These are phyloP conservation scores for Rehmannia glutinosa DNA, from an alignment of 257 asterid species.

Conservation along the genomic window DNA sequence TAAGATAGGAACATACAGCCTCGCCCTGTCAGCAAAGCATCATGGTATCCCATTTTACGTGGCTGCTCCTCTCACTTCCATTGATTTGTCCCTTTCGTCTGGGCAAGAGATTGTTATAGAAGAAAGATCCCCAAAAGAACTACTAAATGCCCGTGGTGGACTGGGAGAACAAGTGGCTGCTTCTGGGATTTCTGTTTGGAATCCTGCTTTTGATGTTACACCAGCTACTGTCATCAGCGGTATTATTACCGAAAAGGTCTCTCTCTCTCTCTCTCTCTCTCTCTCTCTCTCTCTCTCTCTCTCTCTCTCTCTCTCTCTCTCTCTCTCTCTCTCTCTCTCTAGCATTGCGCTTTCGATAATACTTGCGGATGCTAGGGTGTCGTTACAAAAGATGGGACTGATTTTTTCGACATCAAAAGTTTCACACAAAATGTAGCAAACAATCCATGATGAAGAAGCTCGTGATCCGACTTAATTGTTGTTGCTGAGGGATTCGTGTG, in stretches of 20 bases:
- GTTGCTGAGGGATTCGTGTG: not conserved
- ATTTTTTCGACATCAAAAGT: conserved; percentile 56
- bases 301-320: conserved; percentile 27
- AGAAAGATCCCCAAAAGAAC: conserved; percentile 86
- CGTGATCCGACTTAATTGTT: not conserved
- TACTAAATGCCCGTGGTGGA: conserved; percentile 76
- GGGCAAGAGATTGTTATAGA: conserved; percentile 85
- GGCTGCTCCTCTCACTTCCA: conserved; percentile 92
- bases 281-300: conserved; percentile 26
- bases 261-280: conserved; percentile 24
- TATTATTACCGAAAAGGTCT: conserved; percentile 84
- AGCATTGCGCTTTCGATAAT: not conserved
- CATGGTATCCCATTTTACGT: conserved; percentile 83
- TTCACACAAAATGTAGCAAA: conserved; percentile 27
- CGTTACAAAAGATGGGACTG: conserved; percentile 56
- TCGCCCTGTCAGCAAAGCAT: conserved; percentile 75
- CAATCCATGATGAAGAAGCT: conserved; percentile 9
- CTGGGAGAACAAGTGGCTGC: conserved; percentile 94
- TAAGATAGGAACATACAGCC: conserved; percentile 96
- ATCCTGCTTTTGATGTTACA: conserved; percentile 96
- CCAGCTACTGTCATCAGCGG: conserved; percentile 77
- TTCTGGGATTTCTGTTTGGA: conserved; percentile 93
- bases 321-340: not conserved
- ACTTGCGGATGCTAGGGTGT: conserved; percentile 53
- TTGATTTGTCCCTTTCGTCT: conserved; percentile 67